These are phyloP conservation scores for Lasiodiplodia sp. DNA, from an alignment of 2,329 filamentous ascomycete genomes.

Conservation along the genomic window DNA sequence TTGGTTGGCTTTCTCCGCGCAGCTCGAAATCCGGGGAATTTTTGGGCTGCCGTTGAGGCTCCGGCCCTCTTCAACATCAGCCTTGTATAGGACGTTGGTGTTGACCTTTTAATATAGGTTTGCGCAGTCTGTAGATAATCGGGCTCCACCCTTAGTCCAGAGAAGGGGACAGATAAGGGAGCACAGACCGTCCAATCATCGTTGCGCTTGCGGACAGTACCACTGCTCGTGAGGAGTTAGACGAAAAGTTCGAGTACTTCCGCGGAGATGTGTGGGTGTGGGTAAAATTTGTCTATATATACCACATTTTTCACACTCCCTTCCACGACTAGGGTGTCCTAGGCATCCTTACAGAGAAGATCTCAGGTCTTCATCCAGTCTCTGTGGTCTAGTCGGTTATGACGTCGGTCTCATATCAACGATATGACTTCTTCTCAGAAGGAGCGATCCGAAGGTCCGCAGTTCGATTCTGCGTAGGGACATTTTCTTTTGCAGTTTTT, in stretches of 20 bases:
- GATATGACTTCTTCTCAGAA: constrained; percentile 28
- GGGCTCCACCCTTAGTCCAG: constrained; percentile 3
- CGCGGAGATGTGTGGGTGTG: neutral
- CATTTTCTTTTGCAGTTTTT: constrained; percentile 5
- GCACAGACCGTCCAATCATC: constrained; percentile 17
- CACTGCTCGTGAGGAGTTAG: constrained; percentile 1
- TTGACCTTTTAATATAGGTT: constrained; percentile 11
- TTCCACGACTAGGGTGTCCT: neutral
- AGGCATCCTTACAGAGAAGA: neutral
- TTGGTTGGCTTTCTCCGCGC: constrained; percentile 27
- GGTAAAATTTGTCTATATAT: neutral
- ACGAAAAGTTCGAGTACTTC: neutral
- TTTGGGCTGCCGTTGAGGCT: neutral
- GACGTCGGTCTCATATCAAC: constrained; percentile 29
- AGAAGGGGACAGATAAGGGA: constrained; percentile 19
- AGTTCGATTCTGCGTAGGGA: constrained; percentile 26
- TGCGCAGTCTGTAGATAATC: neutral
- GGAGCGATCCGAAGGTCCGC: constrained; percentile 28
- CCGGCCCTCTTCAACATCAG: neutral
- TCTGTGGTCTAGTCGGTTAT: constrained; percentile 31
- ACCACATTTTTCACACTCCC: fast-evolving
- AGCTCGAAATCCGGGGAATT: constrained; percentile 7
- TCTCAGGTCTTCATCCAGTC: neutral
- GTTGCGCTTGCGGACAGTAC: neutral
- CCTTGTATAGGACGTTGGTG: constrained; percentile 19